Conservation (phyloP, 2,329 filamentous ascomycete genomes). For the Aureobasidium sp. region DNA sequence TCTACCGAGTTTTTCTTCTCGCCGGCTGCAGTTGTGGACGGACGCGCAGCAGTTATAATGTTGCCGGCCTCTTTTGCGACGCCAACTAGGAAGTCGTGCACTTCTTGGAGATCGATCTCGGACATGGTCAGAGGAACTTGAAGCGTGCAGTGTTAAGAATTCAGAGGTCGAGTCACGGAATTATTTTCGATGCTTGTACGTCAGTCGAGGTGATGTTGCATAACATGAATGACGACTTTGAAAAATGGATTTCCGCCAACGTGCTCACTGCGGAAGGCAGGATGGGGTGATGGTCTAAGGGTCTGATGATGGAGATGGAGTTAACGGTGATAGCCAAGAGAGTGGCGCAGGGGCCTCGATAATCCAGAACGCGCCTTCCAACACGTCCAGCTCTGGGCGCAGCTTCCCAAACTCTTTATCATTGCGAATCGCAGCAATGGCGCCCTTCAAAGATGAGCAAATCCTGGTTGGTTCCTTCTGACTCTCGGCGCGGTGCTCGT, state of each 20-base stretch:
- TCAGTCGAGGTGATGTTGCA: no score
- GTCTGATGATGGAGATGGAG: background rate
- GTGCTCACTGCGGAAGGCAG: no score
- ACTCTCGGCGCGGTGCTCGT: no score
- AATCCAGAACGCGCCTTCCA: constrained; percentile 1
- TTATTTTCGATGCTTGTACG: no score
- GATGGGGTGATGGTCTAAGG: no score
- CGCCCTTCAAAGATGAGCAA: constrained; percentile 41
- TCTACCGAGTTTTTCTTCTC: constrained; percentile 51
- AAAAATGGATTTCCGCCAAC: no score
- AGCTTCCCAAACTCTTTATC: background rate
- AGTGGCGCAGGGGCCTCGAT: background rate
- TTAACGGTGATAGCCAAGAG: no score
- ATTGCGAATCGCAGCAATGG: constrained; percentile 27
- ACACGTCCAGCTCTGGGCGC: constrained; percentile 9
- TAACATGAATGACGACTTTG: no score
- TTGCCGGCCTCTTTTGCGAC: constrained; percentile 41
- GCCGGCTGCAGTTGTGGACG: constrained; percentile 35
- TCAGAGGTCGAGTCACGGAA: no score
- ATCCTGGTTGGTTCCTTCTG: constrained; percentile 31
- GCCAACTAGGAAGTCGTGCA: constrained; percentile 43
- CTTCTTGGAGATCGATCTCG: constrained; percentile 37
- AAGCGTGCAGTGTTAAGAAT: background rate
- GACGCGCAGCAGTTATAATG: constrained; percentile 41
- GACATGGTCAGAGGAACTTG: constrained; percentile 1